Conservation (phyloP, 768 basidiomycete genomes). For the Tricholoma bakamatsutake region DNA sequence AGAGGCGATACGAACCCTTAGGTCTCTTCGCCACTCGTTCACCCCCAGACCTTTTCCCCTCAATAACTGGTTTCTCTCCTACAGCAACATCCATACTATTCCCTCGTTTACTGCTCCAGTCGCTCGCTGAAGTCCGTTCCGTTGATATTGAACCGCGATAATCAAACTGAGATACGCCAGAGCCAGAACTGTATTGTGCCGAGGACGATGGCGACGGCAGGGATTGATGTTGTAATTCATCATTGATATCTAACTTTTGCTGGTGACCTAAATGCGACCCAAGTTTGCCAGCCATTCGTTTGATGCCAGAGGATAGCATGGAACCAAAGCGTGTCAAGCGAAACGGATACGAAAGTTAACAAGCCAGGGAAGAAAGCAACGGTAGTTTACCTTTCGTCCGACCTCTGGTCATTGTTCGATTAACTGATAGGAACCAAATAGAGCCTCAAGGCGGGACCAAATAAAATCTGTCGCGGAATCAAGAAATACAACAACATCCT, state of each 20-base stretch:
- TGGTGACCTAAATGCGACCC: constrained; percentile 34
- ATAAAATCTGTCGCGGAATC: constrained; percentile 4
- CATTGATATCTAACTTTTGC: constrained; percentile 14
- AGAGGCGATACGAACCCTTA: constrained; percentile 63
- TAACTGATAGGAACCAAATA: constrained; percentile 12
- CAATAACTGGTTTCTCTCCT: constrained; percentile 19
- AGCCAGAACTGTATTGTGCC: constrained; percentile 23
- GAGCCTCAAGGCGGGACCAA: constrained; percentile 7
- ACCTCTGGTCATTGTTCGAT: constrained; percentile 24
- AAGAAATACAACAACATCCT: constrained; percentile 18
- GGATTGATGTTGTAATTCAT: constrained; percentile 16
- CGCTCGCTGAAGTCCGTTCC: constrained; percentile 54
- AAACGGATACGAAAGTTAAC: constrained; percentile 6
- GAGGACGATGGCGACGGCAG: constrained; percentile 27
- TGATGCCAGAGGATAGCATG: constrained; percentile 33
- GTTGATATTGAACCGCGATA: constrained; percentile 67
- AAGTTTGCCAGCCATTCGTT: constrained; percentile 47
- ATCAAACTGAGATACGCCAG: constrained; percentile 35
- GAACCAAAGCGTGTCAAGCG: constrained; percentile 1
- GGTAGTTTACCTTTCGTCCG: constrained; percentile 5
- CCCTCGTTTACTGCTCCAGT: constrained; percentile 34
- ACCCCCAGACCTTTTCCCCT: constrained; percentile 19
- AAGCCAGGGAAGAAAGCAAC: constrained; percentile 8
- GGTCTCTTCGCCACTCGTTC: constrained; percentile 35
- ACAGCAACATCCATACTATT: constrained; percentile 31